phyloP scores from a whole-genome alignment of 306 rosid genomes.

The Vachellia collinsii region DNA sequence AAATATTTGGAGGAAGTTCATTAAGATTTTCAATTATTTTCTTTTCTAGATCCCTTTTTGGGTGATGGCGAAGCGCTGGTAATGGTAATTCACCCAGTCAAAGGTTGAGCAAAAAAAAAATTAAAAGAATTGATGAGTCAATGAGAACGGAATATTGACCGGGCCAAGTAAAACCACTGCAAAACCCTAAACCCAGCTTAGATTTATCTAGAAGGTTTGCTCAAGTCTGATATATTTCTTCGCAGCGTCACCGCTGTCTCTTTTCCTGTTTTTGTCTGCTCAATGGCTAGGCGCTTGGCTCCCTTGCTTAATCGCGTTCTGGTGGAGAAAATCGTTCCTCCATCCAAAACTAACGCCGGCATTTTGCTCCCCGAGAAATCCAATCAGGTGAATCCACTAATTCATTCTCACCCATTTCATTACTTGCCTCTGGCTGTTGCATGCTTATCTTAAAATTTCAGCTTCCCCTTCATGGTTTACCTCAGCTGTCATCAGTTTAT shows the following conservation, averaged over 20 bases:
- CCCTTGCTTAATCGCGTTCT: slow-evolving; percentile 63
- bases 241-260: not conserved
- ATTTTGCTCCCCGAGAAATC: slow-evolving; percentile 54
- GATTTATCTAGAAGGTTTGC: not conserved
- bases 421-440: not conserved
- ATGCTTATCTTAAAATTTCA: not conserved
- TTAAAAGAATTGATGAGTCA: not conserved
- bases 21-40: too few relatives aligned
- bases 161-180: slow-evolving; percentile 4
- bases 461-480: not conserved
- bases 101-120: too few relatives aligned
- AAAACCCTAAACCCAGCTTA: slow-evolving; percentile 22
- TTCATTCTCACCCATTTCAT: slow-evolving; percentile 13
- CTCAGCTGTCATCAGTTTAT: not conserved
- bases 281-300: slow-evolving; percentile 61
- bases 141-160: not conserved
- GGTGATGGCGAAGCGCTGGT: too few relatives aligned
- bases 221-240: not conserved
- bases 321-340: slow-evolving; percentile 61
- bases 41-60: too few relatives aligned
- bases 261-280: not conserved
- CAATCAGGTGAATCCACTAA: slow-evolving; percentile 37
- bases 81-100: too few relatives aligned
- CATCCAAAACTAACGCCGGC: slow-evolving; percentile 56
- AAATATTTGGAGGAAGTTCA: too few relatives aligned